Evolutionary conservation across 768 basidiomycete species (phyloP), one percentile per base, ranked within the genome.

Genomic region (Hebeloma cylindrosporum): DNA sequence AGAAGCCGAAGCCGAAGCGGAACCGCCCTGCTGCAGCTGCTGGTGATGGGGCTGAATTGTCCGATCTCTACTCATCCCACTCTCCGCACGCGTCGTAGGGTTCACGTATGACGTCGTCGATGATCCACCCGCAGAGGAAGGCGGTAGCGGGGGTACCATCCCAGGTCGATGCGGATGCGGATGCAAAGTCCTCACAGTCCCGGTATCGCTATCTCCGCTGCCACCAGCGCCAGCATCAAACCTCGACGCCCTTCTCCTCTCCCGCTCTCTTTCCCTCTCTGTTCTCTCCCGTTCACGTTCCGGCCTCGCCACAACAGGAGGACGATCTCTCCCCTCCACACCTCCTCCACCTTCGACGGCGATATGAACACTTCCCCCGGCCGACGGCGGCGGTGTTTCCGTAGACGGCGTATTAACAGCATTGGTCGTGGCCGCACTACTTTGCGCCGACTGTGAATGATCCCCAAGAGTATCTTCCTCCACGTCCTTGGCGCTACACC

Each of bases 401-500:
- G 20, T 23, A 22, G 25, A 5, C 21, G 34, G n/a, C n/a, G n/a
- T n/a, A n/a, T 32, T 40, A 23, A 5, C 32, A 32, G 33, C 10
- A 25, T 10, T 40, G 7, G 13, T 18, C 18, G 33, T 17, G 11
- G 18, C 13, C 10, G 18, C 29, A 16, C 20, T 13, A 8, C 18
- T 34, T 35, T 7, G 23, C 17, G 2, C 9, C n/a, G 14, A 29
- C 31, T 50, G 49, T 4, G 27, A 11, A 16, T 47, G 48, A n/a
- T 64, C 58, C 3, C 48, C 59, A 7, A 51, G 29, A 10, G 42
- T 56, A 37, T 76, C 75, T 3, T 77, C 78, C 30, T 78, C 75
- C 3, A 63, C 71, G 26, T 77, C 77, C 53, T 71, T 75, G 8
- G 81, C 85, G 48, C 80, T 85, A 58, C 90, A 94, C 93, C 93